Percentiles rank a stretch among this genome's conserved stretches.
These are phyloP conservation scores for Solanum hybrid DNA, from an alignment of 305 asterid genomes.

Conservation along the genomic window DNA sequence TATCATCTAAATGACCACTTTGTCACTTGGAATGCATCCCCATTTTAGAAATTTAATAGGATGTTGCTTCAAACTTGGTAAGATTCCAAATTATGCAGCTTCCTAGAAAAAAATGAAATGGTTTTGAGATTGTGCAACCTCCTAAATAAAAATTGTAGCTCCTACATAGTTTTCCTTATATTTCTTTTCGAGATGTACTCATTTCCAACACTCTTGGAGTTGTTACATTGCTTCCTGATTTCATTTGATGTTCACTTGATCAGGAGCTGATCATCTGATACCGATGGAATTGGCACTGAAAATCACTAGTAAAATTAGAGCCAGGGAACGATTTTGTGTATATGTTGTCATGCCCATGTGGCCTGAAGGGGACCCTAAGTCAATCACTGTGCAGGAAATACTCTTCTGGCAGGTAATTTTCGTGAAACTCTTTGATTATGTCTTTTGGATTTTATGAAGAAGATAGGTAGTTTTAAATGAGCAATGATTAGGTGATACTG, in stretches of 20 bases:
- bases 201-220: not conserved
- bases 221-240: constrained; percentile 2
- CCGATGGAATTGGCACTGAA: constrained; percentile 76
- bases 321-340: constrained; percentile 64
- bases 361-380: constrained; percentile 88
- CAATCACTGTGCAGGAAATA: constrained; percentile 76
- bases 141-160: not conserved
- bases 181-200: not conserved
- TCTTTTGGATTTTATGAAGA: constrained; percentile 3
- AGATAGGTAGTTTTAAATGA: not conserved
- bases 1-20: not conserved
- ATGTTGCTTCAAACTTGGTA: not conserved
- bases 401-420: constrained; percentile 79
- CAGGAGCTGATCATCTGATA: constrained; percentile 84
- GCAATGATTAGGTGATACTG: not conserved
- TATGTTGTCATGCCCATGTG: constrained; percentile 81
- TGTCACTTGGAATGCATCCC: not conserved
- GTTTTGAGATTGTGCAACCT: not conserved
- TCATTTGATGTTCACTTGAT: not conserved
- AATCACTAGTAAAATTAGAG: constrained; percentile 68
- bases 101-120: not conserved
- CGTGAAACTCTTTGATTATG: not conserved
- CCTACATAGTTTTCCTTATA: not conserved
- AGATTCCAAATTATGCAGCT: not conserved
- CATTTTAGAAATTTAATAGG: not conserved